These are phyloP conservation scores for Saccharum hybrid DNA, from an alignment of 202 grass and related monocot species.

Conservation along the genomic window DNA sequence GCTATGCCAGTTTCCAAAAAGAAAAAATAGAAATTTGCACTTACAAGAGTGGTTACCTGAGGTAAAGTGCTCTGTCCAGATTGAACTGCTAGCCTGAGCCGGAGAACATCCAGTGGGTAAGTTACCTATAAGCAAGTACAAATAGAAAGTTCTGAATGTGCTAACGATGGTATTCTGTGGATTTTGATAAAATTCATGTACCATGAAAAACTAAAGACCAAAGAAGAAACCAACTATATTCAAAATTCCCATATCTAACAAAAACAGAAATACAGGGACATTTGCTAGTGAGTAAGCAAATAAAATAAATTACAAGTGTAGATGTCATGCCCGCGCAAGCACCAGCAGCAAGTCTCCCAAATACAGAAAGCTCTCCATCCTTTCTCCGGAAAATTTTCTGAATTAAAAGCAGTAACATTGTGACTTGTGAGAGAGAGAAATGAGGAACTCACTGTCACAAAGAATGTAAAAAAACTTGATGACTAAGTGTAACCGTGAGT, in stretches of 20 bases:
- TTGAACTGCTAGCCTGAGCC: constrained; percentile 91
- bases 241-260: constrained; percentile 1
- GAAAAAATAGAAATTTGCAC: constrained; percentile 6
- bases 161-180: not conserved
- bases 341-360: constrained; percentile 92
- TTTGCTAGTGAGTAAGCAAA: constrained; percentile 32
- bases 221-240: not conserved
- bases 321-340: constrained; percentile 98
- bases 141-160: constrained; percentile 35
- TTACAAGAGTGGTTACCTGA: constrained; percentile 59
- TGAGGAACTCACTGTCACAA: constrained; percentile 21
- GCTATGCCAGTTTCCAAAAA: no score
- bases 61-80: constrained; percentile 86
- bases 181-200: constrained; percentile 11
- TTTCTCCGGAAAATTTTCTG: constrained; percentile 88
- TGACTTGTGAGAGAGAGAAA: constrained; percentile 5
- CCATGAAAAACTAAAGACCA: not conserved
- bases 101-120: constrained; percentile 91
- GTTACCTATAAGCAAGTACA: constrained; percentile 68
- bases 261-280: constrained; percentile 11
- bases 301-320: constrained; percentile 87
- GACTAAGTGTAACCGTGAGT: constrained; percentile 11
- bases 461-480: not conserved
- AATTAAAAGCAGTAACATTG: constrained; percentile 33
- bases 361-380: constrained; percentile 81